Base-by-base conservation (phyloP, 495 filamentous ascomycete species). In the Hypoxylon fragiforme region DNA sequence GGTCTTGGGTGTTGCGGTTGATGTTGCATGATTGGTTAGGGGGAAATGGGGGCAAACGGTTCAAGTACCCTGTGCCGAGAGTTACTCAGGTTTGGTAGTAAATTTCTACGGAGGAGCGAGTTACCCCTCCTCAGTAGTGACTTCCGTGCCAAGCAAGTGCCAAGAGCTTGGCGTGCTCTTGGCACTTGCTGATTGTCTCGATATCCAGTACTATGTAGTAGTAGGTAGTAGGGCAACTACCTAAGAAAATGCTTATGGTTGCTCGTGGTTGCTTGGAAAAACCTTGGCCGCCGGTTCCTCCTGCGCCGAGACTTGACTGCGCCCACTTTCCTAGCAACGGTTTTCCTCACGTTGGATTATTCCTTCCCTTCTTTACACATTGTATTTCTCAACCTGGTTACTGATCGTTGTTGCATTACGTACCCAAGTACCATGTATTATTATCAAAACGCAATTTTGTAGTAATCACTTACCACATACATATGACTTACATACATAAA, bases 141-240 rank as follows among this genome's bases (percentile, higher is more conserved):
- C 65, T 60, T 65, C 44, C 21, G 20, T 36, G 62, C 65, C 65
- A 68, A 68, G 65, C 15, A 0, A 16, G 30, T 24, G 64, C 64
- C 64, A 63, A 59, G 55, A 0, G n/a, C 14, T 22, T 15, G 61
- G 61, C 61, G 62, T 57, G 55, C 19, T 35, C 70, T 72, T 76
- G 74, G 74, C 71, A 64, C 62, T 70, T 66, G 64, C 47, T 62
- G 65, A 67, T 64, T 67, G 61, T 66, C 64, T 67, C 57, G 53
- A 60, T 48, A 58, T 58, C n/a, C n/a, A n/a, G n/a, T n/a, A n/a
- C n/a, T n/a, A n/a, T n/a, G n/a, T n/a, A n/a, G n/a, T n/a, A n/a
- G n/a, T n/a, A n/a, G n/a, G n/a, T n/a, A n/a, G n/a, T n/a, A n/a
- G n/a, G n/a, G n/a, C n/a, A n/a, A n/a, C n/a, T n/a, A n/a, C n/a